Evolutionary conservation across 768 basidiomycete species (phyloP).

Genomic region (Arthromyces matolae): DNA sequence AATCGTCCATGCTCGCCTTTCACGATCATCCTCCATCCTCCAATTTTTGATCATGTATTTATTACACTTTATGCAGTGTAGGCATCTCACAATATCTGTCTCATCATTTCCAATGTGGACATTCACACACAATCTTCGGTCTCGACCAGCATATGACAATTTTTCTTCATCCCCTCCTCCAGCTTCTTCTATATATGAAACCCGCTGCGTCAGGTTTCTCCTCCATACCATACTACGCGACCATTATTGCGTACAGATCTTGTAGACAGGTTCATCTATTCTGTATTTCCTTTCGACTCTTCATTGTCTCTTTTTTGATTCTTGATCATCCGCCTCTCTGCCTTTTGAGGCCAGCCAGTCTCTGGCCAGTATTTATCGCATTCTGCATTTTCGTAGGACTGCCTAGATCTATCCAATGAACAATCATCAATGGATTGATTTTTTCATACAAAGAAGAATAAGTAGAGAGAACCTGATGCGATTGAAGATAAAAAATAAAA

Average conservation of each 20-base stretch:
- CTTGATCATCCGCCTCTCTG: neutral
- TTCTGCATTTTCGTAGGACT: slow-evolving; percentile 11
- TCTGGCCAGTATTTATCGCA: slow-evolving; percentile 12
- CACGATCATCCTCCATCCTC: slow-evolving; percentile 9
- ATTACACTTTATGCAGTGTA: slow-evolving; percentile 21
- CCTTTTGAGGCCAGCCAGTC: neutral
- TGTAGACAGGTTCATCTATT: slow-evolving; percentile 15
- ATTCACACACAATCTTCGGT: slow-evolving; percentile 11
- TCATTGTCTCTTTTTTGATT: neutral
- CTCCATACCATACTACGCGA: no score
- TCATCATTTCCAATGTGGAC: slow-evolving; percentile 21
- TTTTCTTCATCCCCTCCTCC: slow-evolving; percentile 10
- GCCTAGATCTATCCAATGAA: slow-evolving; percentile 10
- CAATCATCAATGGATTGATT: no score
- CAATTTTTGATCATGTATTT: slow-evolving; percentile 20
- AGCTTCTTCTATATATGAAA: slow-evolving; percentile 4
- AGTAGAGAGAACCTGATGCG: no score
- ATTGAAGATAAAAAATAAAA: slow-evolving; percentile 1
- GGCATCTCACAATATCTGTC: slow-evolving; percentile 20
- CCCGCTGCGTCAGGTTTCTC: no score
- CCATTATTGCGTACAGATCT: slow-evolving; percentile 10
- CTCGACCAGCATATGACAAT: slow-evolving; percentile 12
- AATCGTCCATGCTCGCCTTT: neutral
- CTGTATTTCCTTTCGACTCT: neutral
- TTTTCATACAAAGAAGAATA: no score